Conservation (phyloP, 495 filamentous ascomycete genomes). For the Parathielavia hyrcaniae region DNA sequence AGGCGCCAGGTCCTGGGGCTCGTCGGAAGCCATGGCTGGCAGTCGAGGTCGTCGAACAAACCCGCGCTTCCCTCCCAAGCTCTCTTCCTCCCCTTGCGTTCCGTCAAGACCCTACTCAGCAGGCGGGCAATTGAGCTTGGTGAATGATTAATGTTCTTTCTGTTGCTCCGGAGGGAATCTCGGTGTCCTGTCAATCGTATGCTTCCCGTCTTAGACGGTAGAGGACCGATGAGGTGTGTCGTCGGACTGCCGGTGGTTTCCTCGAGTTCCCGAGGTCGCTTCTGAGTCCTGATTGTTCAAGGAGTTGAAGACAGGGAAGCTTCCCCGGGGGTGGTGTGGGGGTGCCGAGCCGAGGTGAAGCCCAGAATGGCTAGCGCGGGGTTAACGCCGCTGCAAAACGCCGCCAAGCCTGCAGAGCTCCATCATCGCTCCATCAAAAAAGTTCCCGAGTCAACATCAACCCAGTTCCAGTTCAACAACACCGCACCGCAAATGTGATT, state of each 20-base stretch:
- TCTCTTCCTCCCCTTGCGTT: no score
- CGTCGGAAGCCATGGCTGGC: slow-evolving; percentile 20
- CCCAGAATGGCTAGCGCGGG: background rate
- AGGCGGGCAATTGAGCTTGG: no score
- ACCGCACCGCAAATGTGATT: no score
- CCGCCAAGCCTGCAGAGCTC: no score
- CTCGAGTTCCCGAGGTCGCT: background rate
- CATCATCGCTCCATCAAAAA: no score
- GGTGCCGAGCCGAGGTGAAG: background rate
- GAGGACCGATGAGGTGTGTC: background rate
- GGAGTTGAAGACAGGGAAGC: background rate
- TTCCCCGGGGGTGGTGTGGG: background rate
- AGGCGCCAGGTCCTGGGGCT: slow-evolving; percentile 52
- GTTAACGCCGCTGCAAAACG: background rate
- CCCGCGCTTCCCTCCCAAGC: background rate
- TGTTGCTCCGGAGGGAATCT: no score
- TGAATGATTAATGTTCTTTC: no score
- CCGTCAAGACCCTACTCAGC: no score
- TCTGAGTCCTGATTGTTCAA: background rate
- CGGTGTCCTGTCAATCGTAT: no score
- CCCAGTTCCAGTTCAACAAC: background rate
- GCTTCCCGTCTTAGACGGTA: background rate
- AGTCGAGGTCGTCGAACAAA: background rate
- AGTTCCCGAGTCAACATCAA: background rate
- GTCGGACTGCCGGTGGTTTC: background rate